Evolutionary conservation across 2,329 filamentous ascomycete species (phyloP).

Genomic region (Aspergillus viridinutans): DNA sequence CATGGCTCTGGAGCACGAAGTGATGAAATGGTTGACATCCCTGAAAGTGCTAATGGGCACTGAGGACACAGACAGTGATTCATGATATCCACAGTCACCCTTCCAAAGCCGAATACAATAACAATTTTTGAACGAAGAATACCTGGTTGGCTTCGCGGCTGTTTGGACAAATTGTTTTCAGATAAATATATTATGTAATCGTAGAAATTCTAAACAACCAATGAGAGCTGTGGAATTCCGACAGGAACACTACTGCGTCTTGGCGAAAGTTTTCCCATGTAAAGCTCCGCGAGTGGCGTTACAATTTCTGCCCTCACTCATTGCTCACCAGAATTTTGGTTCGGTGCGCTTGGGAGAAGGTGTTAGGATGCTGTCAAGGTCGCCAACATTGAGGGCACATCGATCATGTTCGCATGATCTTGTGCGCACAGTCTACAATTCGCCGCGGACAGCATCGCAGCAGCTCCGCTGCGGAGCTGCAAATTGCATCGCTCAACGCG

Average conservation of each 20-base stretch:
- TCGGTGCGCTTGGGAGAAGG: conserved; percentile 9
- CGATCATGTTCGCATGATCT: conserved; percentile 25
- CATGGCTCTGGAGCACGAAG: conserved; percentile 68
- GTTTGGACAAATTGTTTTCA: background rate
- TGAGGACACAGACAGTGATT: conserved; percentile 43
- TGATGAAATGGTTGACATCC: conserved; percentile 66
- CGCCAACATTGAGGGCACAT: conserved; percentile 26
- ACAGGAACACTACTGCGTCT: conserved; percentile 16
- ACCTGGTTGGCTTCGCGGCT: background rate
- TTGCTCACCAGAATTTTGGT: conserved; percentile 1
- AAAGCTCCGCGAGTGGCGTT: conserved; percentile 16
- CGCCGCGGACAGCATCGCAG: conserved; percentile 18
- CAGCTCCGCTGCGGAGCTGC: conserved; percentile 23
- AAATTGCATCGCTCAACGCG: conserved; percentile 15
- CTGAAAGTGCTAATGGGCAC: conserved; percentile 74
- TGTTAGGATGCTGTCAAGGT: conserved; percentile 33
- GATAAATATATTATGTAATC: conserved; percentile 12
- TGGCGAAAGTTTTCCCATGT: conserved; percentile 27
- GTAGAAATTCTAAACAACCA: conserved; percentile 14
- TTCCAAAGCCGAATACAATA: background rate
- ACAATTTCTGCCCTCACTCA: conserved; percentile 6
- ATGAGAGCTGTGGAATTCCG: conserved; percentile 23
- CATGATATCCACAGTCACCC: background rate
- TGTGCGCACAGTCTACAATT: conserved; percentile 19
- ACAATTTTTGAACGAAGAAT: background rate